Percentiles rank a stretch among this genome's conserved stretches.
Evolutionary conservation across 2,329 filamentous ascomycete species (phyloP).

Genomic region (Pyrenochaeta sp.): DNA sequence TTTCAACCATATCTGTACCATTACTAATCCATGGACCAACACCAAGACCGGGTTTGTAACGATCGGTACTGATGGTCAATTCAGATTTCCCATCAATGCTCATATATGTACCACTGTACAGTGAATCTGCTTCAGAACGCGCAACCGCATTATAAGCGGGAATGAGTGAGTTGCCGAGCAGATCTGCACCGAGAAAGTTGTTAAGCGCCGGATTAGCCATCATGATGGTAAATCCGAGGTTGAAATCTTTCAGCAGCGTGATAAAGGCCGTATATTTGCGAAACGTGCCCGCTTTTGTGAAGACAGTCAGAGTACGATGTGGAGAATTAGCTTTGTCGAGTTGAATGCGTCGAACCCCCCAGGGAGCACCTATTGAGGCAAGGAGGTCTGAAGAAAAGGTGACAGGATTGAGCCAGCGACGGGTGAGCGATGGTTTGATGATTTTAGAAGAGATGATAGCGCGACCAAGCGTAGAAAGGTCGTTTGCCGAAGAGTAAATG

Average conservation of each 20-base stretch:
- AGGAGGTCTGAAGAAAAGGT: slow-evolving; percentile 48
- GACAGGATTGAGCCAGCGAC: slow-evolving; percentile 54
- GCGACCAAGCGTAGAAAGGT: slow-evolving; percentile 49
- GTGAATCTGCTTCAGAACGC: slow-evolving; percentile 34
- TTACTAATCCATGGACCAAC: slow-evolving; percentile 43
- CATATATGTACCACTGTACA: slow-evolving; percentile 38
- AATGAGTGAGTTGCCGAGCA: slow-evolving; percentile 23
- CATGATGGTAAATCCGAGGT: slow-evolving; percentile 54
- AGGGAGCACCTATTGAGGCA: slow-evolving; percentile 46
- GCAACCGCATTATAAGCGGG: slow-evolving; percentile 38
- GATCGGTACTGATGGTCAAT: slow-evolving; percentile 36
- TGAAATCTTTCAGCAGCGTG: slow-evolving; percentile 55
- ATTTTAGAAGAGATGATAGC: slow-evolving; percentile 52
- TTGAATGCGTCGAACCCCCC: slow-evolving; percentile 48
- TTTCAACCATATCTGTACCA: slow-evolving; percentile 39
- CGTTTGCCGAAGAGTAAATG: slow-evolving; percentile 46
- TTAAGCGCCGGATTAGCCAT: slow-evolving; percentile 30
- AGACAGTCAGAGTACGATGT: slow-evolving; percentile 40
- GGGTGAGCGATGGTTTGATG: slow-evolving; percentile 44
- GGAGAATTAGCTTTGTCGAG: slow-evolving; percentile 16
- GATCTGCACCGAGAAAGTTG: slow-evolving; percentile 11
- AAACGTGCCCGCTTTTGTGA: slow-evolving; percentile 57
- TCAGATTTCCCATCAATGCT: slow-evolving; percentile 28
- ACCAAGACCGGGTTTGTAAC: slow-evolving; percentile 35
- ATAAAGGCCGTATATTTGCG: slow-evolving; percentile 52